Percentiles rank a stretch among this genome's conserved stretches.
phyloP scores from a whole-genome alignment of 192 early-diverging fungal species.

The Podila epigama region DNA sequence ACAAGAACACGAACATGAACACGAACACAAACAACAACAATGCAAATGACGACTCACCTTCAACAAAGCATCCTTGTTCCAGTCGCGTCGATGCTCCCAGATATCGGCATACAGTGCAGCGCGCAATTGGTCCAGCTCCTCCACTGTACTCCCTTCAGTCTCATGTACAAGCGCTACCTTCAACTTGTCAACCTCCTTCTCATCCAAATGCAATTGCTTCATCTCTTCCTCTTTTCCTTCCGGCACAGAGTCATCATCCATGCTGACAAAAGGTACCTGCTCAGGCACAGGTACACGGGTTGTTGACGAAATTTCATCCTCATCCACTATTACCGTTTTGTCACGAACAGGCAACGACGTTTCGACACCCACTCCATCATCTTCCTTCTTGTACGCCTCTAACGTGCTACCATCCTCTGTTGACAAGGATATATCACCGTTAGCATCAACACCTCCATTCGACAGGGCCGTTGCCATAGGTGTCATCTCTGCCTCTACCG shows the following conservation, averaged over 20 bases:
- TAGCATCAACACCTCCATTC: no score
- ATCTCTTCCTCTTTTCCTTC: conserved; percentile 9
- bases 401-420: no score
- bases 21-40: not conserved
- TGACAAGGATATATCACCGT: no score
- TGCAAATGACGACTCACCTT: not conserved
- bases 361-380: no score
- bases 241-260: no score
- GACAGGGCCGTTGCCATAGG: no score
- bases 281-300: no score
- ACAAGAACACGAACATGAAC: not conserved
- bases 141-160: conserved; percentile 20
- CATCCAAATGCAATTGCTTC: conserved; percentile 6
- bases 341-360: no score
- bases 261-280: no score
- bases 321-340: no score
- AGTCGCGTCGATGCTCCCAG: conserved; percentile 34
- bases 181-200: not conserved
- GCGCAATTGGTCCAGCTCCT: conserved; percentile 40
- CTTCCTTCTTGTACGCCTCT: no score
- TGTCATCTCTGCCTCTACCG: not conserved
- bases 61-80: conserved; percentile 23
- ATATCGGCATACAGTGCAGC: conserved; percentile 32
- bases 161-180: conserved; percentile 9
- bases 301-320: no score